Evolutionary conservation across 1,284 basidiomycete species (phyloP).

Genomic region (Tilletia indica): DNA sequence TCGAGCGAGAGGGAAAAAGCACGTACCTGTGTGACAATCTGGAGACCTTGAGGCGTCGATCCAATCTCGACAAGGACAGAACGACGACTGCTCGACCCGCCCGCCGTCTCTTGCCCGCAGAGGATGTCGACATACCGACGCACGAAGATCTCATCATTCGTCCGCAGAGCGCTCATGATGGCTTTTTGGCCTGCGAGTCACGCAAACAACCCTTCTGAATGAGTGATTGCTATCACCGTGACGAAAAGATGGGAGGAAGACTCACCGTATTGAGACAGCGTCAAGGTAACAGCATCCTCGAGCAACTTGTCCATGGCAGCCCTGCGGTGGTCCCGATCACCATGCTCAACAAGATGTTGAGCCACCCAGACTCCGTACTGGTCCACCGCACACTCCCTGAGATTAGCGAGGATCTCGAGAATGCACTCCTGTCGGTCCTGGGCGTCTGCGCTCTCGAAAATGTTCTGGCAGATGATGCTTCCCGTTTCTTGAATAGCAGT

Average conservation of each 20-base stretch:
- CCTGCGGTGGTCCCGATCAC: constrained; percentile 27
- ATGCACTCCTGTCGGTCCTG: constrained; percentile 41
- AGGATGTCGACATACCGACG: constrained; percentile 38
- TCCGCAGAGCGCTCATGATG: constrained; percentile 49
- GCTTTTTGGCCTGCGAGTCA: constrained; percentile 42
- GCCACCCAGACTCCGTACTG: constrained; percentile 56
- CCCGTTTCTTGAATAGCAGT: constrained; percentile 47
- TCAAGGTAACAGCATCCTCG: constrained; percentile 33
- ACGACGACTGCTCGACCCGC: constrained; percentile 32
- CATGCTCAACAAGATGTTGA: constrained; percentile 52
- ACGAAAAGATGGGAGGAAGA: background rate
- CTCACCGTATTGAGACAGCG: constrained; percentile 49
- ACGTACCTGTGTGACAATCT: constrained; percentile 48
- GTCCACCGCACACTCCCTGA: constrained; percentile 41
- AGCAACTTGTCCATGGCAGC: constrained; percentile 37
- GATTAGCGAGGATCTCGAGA: constrained; percentile 40
- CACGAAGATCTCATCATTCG: constrained; percentile 33
- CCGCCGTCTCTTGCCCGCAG: constrained; percentile 27
- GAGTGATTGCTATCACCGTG: too few species aligned
- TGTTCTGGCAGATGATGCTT: constrained; percentile 48
- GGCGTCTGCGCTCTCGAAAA: constrained; percentile 43
- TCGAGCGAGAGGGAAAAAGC: background rate
- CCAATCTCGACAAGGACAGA: constrained; percentile 51
- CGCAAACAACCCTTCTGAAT: too few species aligned
- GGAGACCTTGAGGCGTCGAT: constrained; percentile 45